These are phyloP conservation scores for Irpex sp. DNA, from an alignment of 1,284 basidiomycete species.

Conservation along the genomic window DNA sequence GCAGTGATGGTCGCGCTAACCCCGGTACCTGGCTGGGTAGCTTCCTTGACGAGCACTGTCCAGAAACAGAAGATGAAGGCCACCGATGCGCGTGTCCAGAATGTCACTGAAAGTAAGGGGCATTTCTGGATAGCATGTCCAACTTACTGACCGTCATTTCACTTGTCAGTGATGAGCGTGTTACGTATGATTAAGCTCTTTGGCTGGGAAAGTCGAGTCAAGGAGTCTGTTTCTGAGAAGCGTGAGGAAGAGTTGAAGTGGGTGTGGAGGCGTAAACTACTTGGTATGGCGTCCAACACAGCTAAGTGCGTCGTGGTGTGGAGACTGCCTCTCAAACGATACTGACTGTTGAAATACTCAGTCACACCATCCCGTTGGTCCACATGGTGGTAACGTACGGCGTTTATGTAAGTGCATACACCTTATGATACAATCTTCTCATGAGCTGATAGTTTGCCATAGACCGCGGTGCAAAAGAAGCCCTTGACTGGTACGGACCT, in stretches of 20 bases:
- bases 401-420: slow-evolving; percentile 37
- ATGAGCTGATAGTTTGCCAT: not conserved
- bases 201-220: slow-evolving; percentile 49
- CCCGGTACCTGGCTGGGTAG: slow-evolving; percentile 43
- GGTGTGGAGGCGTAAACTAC: slow-evolving; percentile 37
- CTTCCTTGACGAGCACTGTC: slow-evolving; percentile 25
- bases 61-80: slow-evolving; percentile 31
- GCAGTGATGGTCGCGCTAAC: slow-evolving; percentile 45
- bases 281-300: slow-evolving; percentile 31
- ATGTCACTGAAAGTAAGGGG: slow-evolving; percentile 34
- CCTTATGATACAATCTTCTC: not conserved
- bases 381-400: slow-evolving; percentile 69
- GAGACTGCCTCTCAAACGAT: no score
- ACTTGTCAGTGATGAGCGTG: slow-evolving; percentile 32
- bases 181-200: slow-evolving; percentile 60
- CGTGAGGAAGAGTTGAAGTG: slow-evolving; percentile 49
- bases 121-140: not conserved
- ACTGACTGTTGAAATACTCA: slow-evolving; percentile 18
- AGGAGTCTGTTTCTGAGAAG: slow-evolving; percentile 41
- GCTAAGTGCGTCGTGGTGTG: slow-evolving; percentile 30
- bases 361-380: slow-evolving; percentile 56
- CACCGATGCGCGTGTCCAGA: slow-evolving; percentile 46
- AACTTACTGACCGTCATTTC: not conserved
- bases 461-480: slow-evolving; percentile 35
- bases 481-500: slow-evolving; percentile 26